Percentiles rank a stretch among this genome's conserved stretches.
phyloP scores from a whole-genome alignment of 1,139 yeast genomes.

The Pichia sp. region DNA sequence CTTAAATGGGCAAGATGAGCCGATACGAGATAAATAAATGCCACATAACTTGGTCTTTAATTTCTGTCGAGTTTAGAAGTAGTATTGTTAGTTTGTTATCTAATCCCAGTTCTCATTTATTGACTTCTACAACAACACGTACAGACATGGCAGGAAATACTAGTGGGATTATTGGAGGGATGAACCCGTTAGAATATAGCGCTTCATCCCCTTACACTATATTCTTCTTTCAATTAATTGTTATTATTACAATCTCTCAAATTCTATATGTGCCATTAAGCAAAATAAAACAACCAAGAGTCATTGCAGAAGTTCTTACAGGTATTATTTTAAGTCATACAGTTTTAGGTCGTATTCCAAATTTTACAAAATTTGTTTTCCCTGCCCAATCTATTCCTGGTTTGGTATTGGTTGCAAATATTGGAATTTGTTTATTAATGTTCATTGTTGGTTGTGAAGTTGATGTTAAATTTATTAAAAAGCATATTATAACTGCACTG shows the following conservation, averaged over 20 bases:
- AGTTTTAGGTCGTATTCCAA: slow-evolving; percentile 64
- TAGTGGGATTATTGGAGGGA: slow-evolving; percentile 60
- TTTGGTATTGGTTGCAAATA: slow-evolving; percentile 58
- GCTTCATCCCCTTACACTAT: slow-evolving; percentile 52
- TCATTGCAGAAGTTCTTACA: slow-evolving; percentile 70
- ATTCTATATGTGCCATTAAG: slow-evolving; percentile 53
- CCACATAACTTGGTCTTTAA: too few relatives aligned
- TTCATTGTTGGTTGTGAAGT: slow-evolving; percentile 77
- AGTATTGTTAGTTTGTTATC: too few relatives aligned
- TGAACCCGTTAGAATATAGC: slow-evolving; percentile 57
- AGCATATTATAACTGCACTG: slow-evolving; percentile 53
- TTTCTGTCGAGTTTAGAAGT: too few relatives aligned
- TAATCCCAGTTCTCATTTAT: too few relatives aligned
- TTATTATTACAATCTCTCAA: slow-evolving; percentile 50
- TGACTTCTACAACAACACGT: too few relatives aligned
- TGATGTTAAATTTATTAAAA: slow-evolving; percentile 56
- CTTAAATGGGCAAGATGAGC: too few relatives aligned
- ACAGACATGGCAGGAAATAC: slow-evolving; percentile 11
- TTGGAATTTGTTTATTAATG: slow-evolving; percentile 67
- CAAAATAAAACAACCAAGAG: slow-evolving; percentile 62
- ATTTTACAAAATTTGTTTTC: slow-evolving; percentile 57
- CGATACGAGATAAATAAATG: too few relatives aligned
- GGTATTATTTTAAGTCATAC: slow-evolving; percentile 69
- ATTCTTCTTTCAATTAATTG: slow-evolving; percentile 54
- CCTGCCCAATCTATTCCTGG: slow-evolving; percentile 59